Conservation (phyloP, 768 basidiomycete species). For the Pholiota microspora region DNA sequence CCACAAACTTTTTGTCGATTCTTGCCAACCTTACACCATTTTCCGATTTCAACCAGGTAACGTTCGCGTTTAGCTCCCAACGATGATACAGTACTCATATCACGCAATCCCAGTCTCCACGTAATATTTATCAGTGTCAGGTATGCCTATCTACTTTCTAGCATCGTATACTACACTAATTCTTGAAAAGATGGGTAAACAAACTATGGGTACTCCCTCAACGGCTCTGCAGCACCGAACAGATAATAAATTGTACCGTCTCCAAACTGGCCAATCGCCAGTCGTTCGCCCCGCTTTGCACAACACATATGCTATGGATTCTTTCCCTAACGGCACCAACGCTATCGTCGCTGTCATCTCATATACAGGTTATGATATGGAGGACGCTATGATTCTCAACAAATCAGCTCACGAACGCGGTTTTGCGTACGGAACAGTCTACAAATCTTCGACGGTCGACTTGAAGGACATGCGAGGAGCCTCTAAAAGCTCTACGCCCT, state of each 20-base stretch:
- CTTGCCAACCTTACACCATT: slow-evolving; percentile 98
- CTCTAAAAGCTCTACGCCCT: slow-evolving; percentile 52
- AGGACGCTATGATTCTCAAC: slow-evolving; percentile 99
- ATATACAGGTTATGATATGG: slow-evolving; percentile 99
- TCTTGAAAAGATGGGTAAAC: slow-evolving; percentile 88
- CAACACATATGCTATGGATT: slow-evolving; percentile 96
- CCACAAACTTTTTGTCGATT: slow-evolving; percentile 95
- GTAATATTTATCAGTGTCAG: slow-evolving; percentile 94
- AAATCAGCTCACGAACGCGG: slow-evolving; percentile 98
- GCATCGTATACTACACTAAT: neutral
- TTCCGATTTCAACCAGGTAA: slow-evolving; percentile 97
- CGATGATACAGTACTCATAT: neutral
- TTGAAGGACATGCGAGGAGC: slow-evolving; percentile 78
- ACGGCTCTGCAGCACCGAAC: slow-evolving; percentile 90
- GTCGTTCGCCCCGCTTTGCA: slow-evolving; percentile 90
- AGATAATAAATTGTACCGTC: slow-evolving; percentile 96
- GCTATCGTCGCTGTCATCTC: slow-evolving; percentile 99
- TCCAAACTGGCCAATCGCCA: slow-evolving; percentile 94
- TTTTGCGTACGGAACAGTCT: slow-evolving; percentile 94
- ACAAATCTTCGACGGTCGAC: slow-evolving; percentile 92
- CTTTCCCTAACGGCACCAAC: slow-evolving; percentile 97
- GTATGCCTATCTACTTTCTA: slow-evolving; percentile 33
- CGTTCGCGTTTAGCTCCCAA: neutral
- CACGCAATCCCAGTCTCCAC: slow-evolving; percentile 59
- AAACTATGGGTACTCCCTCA: slow-evolving; percentile 98